These are phyloP conservation scores for Penicillium coffeae DNA, from an alignment of 495 filamentous ascomycete genomes.

Conservation along the genomic window DNA sequence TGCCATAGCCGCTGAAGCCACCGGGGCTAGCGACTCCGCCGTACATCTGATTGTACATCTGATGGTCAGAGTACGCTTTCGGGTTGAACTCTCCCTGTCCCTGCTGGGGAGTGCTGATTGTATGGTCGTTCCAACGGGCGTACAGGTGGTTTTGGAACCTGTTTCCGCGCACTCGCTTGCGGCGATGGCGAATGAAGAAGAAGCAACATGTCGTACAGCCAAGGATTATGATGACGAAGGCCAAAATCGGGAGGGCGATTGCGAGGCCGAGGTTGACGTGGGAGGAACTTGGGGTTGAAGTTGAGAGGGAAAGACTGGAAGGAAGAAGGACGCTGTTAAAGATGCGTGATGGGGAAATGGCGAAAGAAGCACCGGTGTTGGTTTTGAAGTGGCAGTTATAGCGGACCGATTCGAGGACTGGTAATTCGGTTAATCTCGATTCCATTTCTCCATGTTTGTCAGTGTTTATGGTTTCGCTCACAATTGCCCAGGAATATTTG, in stretches of 20 bases:
- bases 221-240: slow-evolving; percentile 33
- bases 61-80: slow-evolving; percentile 5
- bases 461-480: too few relatives aligned
- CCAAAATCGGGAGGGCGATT: slow-evolving; percentile 45
- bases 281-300: slow-evolving; percentile 15
- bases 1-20: neutral
- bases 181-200: slow-evolving; percentile 37
- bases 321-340: slow-evolving; percentile 41
- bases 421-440: neutral
- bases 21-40: too few relatives aligned
- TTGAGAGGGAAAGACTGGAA: slow-evolving; percentile 30
- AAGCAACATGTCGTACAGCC: slow-evolving; percentile 27
- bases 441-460: neutral
- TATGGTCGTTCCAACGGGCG: slow-evolving; percentile 27
- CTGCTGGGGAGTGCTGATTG: slow-evolving; percentile 15
- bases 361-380: slow-evolving; percentile 29
- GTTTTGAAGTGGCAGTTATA: slow-evolving; percentile 47
- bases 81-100: slow-evolving; percentile 21
- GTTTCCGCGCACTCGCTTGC: slow-evolving; percentile 24
- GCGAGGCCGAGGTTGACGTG: slow-evolving; percentile 38
- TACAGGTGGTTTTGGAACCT: slow-evolving; percentile 22
- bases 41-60: neutral
- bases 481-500: slow-evolving; percentile 50
- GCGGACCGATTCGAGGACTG: slow-evolving; percentile 49
- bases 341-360: slow-evolving; percentile 40